phyloP scores from a whole-genome alignment of 495 filamentous ascomycete genomes.

The Penicillium simplicissimum region DNA sequence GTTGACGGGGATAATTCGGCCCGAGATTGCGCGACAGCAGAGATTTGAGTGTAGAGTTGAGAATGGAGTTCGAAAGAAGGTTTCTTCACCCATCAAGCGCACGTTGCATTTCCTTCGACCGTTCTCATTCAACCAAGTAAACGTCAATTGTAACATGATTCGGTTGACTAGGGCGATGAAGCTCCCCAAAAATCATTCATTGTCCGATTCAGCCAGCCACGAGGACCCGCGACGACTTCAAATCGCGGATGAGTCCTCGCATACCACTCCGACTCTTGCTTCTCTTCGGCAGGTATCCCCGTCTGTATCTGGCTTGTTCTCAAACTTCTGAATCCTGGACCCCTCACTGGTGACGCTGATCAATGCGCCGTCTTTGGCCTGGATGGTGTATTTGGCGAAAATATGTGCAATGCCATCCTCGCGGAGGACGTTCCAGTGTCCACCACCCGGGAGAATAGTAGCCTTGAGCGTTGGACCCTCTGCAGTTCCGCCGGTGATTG shows the following conservation, averaged over 20 bases:
- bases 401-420: conserved; percentile 6
- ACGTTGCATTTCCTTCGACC: not conserved
- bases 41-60: no score
- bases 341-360: conserved; percentile 17
- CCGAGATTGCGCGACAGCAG: no score
- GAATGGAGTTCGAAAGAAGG: no score
- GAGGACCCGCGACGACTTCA: conserved; percentile 7
- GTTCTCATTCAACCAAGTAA: conserved; percentile 9
- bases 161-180: conserved; percentile 4
- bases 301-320: not conserved
- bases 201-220: conserved; percentile 14
- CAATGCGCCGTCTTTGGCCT: not conserved
- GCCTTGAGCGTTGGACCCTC: conserved; percentile 10
- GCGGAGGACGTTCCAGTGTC: conserved; percentile 13
- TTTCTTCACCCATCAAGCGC: no score
- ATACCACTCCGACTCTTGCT: conserved; percentile 11
- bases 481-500: conserved; percentile 9
- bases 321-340: conserved; percentile 8
- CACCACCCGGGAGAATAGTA: conserved; percentile 10
- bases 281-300: not conserved
- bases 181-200: conserved; percentile 14
- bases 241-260: conserved; percentile 15
- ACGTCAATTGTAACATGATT: conserved; percentile 17
- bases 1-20: no score
- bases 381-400: no score